These are phyloP conservation scores for Camelina neglecta DNA, from an alignment of 345 rosid species.

Conservation along the genomic window DNA sequence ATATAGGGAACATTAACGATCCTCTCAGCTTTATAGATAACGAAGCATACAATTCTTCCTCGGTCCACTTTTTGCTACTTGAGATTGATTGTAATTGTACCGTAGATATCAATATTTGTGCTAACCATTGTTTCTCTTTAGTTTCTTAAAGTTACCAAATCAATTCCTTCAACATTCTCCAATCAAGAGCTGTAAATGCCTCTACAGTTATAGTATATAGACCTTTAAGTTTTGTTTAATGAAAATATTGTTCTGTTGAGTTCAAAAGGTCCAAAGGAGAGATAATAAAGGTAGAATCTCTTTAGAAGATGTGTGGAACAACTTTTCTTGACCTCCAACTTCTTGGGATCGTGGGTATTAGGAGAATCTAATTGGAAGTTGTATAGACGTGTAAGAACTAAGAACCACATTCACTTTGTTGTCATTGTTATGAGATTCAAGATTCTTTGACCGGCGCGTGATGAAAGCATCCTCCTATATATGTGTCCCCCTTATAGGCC, in stretches of 20 bases:
- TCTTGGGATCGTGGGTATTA: constrained; percentile 38
- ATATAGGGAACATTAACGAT: not conserved
- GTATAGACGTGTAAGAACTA: constrained; percentile 31
- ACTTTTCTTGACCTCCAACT: constrained; percentile 42
- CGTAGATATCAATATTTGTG: not conserved
- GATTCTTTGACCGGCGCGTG: constrained; percentile 41
- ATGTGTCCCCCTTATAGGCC: not conserved
- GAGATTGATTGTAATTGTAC: constrained; percentile 7
- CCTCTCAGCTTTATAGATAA: constrained; percentile 23
- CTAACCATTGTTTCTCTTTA: not conserved
- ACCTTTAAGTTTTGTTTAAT: not conserved
- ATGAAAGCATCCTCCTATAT: constrained; percentile 24
- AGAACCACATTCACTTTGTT: constrained; percentile 37
- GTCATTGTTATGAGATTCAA: constrained; percentile 35
- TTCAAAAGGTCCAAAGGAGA: constrained; percentile 14
- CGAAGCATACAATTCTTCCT: constrained; percentile 14
- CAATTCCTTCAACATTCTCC: not conserved
- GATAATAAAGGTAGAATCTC: constrained; percentile 30
- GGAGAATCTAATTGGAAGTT: constrained; percentile 33
- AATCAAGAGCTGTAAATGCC: constrained; percentile 6
- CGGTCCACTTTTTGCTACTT: not conserved
- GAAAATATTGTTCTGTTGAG: constrained; percentile 22
- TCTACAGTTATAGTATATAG: constrained; percentile 6
- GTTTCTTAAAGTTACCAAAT: not conserved
- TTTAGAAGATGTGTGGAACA: constrained; percentile 39